phyloP scores from a whole-genome alignment of 2,329 filamentous ascomycete species.

The Gnomoniopsis smithogilvyi region DNA sequence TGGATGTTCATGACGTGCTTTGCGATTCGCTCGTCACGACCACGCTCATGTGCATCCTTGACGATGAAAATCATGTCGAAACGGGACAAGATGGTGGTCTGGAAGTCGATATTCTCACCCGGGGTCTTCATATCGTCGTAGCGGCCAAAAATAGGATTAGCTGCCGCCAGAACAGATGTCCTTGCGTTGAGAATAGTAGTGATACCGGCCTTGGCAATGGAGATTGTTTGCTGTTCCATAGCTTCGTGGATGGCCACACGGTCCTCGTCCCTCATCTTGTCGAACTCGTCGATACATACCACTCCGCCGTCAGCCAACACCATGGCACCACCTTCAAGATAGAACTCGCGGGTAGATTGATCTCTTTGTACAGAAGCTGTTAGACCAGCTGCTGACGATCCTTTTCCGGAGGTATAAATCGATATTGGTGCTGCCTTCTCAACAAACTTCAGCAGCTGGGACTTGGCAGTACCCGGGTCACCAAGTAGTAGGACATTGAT shows the following conservation, averaged over 20 bases:
- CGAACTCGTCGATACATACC: conserved; percentile 98
- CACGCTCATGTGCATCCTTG: conserved; percentile 86
- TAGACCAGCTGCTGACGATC: conserved; percentile 93
- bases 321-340: conserved; percentile 97
- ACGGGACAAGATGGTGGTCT: conserved; percentile 95
- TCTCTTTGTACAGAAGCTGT: conserved; percentile 96
- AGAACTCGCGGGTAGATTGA: conserved; percentile 89
- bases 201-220: conserved; percentile 97
- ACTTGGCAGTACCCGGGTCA: conserved; percentile 97
- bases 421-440: conserved; percentile 95
- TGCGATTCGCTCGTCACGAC: conserved; percentile 88
- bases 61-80: conserved; percentile 99
- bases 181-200: conserved; percentile 96
- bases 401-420: conserved; percentile 98
- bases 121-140: conserved; percentile 98
- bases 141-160: conserved; percentile 95
- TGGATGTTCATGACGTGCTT: conserved; percentile 97
- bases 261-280: conserved; percentile 99
- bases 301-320: conserved; percentile 95
- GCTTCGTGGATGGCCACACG: conserved; percentile 98
- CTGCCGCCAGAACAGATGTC: conserved; percentile 91
- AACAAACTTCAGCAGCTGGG: conserved; percentile 94
- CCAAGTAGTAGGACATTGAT: conserved; percentile 96
- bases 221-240: conserved; percentile 99
- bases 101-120: conserved; percentile 98